These are phyloP conservation scores for Amanita jacksonii DNA, from an alignment of 768 basidiomycete species.

Conservation along the genomic window DNA sequence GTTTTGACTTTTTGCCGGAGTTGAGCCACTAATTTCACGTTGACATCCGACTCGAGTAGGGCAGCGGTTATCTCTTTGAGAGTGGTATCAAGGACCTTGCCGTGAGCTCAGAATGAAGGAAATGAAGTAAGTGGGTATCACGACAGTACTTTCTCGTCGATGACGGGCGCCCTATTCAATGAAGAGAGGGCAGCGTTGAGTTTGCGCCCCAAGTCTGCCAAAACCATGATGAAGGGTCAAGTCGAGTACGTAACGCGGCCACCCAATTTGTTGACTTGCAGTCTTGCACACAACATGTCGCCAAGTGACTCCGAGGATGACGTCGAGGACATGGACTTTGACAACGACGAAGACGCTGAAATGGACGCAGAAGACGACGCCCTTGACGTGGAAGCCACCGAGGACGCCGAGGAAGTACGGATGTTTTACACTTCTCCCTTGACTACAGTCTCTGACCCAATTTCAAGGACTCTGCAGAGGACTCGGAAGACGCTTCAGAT, in stretches of 20 bases:
- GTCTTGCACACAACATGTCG: conserved; percentile 25
- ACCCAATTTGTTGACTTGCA: conserved; percentile 1
- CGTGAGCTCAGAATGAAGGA: conserved; percentile 7
- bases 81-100: conserved; percentile 82
- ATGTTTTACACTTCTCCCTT: conserved; percentile 9
- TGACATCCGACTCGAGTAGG: conserved; percentile 93
- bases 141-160: conserved; percentile 78
- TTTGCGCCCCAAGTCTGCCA: conserved; percentile 89
- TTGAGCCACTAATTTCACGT: conserved; percentile 89
- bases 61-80: conserved; percentile 95
- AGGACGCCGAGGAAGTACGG: conserved; percentile 62
- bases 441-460: conserved; percentile 7
- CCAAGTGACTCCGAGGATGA: conserved; percentile 57
- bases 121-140: neutral
- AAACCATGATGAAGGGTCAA: conserved; percentile 55
- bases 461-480: conserved; percentile 46
- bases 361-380: conserved; percentile 34
- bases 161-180: conserved; percentile 73
- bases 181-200: conserved; percentile 92
- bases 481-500: conserved; percentile 44
- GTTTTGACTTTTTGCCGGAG: conserved; percentile 84
- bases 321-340: conserved; percentile 51
- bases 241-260: neutral
- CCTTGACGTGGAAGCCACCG: conserved; percentile 46
- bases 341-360: conserved; percentile 36